phyloP scores from a whole-genome alignment of 768 basidiomycete genomes.

The Tubosaeta sp. region DNA sequence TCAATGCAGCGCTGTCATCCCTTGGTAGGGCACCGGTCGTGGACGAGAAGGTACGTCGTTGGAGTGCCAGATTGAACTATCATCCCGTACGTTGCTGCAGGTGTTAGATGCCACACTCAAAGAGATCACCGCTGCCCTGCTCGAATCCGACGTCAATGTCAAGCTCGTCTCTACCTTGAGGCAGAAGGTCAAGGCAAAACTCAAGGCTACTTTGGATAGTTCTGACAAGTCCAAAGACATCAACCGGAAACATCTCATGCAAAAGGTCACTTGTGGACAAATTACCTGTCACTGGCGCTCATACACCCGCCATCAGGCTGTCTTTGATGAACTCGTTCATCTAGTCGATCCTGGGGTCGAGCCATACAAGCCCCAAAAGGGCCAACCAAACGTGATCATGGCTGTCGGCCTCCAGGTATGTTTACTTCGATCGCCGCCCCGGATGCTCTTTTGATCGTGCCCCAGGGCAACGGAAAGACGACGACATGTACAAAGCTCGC shows the following conservation, averaged over 20 bases:
- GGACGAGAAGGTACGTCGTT: conserved; percentile 75
- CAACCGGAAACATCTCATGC: conserved; percentile 83
- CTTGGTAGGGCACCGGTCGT: conserved; percentile 82
- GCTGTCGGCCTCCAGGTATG: conserved; percentile 91
- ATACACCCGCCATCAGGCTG: conserved; percentile 52
- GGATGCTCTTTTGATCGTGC: conserved; percentile 1
- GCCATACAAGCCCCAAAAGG: conserved; percentile 95
- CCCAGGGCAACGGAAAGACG: conserved; percentile 94
- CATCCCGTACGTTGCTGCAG: conserved; percentile 37
- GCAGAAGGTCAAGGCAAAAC: conserved; percentile 86
- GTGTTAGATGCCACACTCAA: conserved; percentile 92
- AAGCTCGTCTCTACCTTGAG: conserved; percentile 87
- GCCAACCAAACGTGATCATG: conserved; percentile 93
- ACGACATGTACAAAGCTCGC: conserved; percentile 99
- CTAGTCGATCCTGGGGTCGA: conserved; percentile 95
- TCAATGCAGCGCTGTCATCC: conserved; percentile 90
- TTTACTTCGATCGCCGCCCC: conserved; percentile 1
- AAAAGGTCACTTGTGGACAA: conserved; percentile 57
- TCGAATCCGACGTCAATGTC: conserved; percentile 98
- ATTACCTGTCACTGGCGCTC: neutral
- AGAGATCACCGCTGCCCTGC: conserved; percentile 88
- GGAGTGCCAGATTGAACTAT: neutral
- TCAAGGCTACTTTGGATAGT: conserved; percentile 74
- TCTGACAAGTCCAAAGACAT: conserved; percentile 73
- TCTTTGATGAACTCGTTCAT: conserved; percentile 94